Conservation (phyloP, 345 rosid genomes). For the Hypericum androsaemum region DNA sequence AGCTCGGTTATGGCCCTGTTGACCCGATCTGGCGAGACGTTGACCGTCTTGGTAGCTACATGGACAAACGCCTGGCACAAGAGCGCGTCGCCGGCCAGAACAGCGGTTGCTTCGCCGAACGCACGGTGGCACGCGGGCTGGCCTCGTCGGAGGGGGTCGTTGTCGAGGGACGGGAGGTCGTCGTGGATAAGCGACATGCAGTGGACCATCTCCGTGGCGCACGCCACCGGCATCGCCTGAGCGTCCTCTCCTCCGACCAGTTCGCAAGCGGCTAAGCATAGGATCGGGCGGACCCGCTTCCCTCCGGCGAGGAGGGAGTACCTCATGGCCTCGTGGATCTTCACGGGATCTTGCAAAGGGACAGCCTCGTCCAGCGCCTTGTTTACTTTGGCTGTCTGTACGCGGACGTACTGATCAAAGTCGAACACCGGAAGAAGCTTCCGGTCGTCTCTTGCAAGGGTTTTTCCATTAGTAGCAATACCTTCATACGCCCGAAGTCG, state of each 20-base stretch:
- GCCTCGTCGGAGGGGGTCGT: constrained; percentile 55
- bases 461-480: no score
- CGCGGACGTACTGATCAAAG: no score
- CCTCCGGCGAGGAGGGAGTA: constrained; percentile 57
- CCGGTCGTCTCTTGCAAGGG: no score
- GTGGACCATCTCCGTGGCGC: constrained; percentile 67
- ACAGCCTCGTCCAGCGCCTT: constrained; percentile 43
- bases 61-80: constrained; percentile 52
- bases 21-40: constrained; percentile 25
- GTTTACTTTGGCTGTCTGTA: constrained; percentile 19
- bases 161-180: constrained; percentile 68
- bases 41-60: constrained; percentile 18
- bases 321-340: constrained; percentile 60
- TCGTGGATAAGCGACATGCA: constrained; percentile 62
- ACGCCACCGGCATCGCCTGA: constrained; percentile 45
- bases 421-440: no score
- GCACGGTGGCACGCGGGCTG: constrained; percentile 48
- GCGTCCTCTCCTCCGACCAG: constrained; percentile 44
- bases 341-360: constrained; percentile 31
- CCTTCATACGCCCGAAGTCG: no score
- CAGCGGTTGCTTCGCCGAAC: constrained; percentile 43
- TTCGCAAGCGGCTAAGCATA: constrained; percentile 59
- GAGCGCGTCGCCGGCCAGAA: constrained; percentile 56
- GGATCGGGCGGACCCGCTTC: constrained; percentile 52
- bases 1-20: constrained; percentile 36